Evolutionary conservation across 2,329 filamentous ascomycete species (phyloP).

Genomic region (Xylariaceae sp.): DNA sequence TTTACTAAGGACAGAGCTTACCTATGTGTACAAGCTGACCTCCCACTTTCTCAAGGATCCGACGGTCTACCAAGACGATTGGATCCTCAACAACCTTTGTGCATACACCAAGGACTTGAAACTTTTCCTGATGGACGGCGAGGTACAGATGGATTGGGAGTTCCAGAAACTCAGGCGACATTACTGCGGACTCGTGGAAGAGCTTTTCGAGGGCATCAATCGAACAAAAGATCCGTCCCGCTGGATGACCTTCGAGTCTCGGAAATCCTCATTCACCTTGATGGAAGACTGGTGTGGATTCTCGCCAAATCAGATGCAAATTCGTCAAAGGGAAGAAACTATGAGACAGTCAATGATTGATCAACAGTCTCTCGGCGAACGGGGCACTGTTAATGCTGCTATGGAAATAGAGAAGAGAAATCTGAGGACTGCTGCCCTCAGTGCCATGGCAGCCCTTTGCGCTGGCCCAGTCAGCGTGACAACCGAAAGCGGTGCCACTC

Average conservation of each 20-base stretch:
- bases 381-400: constrained; percentile 78
- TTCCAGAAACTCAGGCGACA: constrained; percentile 90
- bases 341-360: constrained; percentile 86
- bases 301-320: constrained; percentile 84
- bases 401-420: constrained; percentile 98
- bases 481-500: constrained; percentile 81
- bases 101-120: constrained; percentile 91
- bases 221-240: constrained; percentile 80
- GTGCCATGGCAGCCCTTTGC: constrained; percentile 93
- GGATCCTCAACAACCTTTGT: constrained; percentile 86
- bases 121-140: constrained; percentile 90
- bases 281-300: constrained; percentile 99
- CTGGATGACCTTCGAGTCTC: constrained; percentile 97
- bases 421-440: constrained; percentile 84
- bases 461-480: constrained; percentile 83
- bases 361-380: constrained; percentile 74
- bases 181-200: constrained; percentile 92
- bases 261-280: constrained; percentile 91
- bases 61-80: constrained; percentile 82
- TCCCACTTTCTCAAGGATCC: constrained; percentile 82
- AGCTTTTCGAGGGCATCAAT: constrained; percentile 89
- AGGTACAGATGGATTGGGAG: constrained; percentile 92
- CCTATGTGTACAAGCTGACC: constrained; percentile 92
- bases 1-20: constrained; percentile 87
- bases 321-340: constrained; percentile 79